Conservation (phyloP, 345 rosid species). For the Erodium maritimum region DNA sequence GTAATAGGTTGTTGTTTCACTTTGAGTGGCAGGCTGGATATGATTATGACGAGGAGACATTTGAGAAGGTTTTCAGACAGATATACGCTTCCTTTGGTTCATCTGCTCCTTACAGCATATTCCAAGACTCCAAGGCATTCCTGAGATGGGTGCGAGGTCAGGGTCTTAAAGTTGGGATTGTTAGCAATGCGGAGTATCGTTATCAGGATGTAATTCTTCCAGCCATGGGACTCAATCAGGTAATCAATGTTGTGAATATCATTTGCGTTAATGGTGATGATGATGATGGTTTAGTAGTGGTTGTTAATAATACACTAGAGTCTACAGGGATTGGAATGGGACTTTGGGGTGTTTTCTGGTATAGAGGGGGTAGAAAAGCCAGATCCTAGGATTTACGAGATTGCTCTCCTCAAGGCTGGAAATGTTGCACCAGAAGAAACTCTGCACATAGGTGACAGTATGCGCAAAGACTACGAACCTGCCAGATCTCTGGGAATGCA, state of each 20-base stretch:
- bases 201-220: conserved; percentile 88
- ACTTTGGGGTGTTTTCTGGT: conserved; percentile 93
- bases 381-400: conserved; percentile 54
- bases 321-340: conserved; percentile 93
- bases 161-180: conserved; percentile 62
- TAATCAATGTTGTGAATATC: conserved; percentile 18
- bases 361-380: conserved; percentile 92
- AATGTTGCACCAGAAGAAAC: conserved; percentile 54
- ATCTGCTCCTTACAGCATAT: conserved; percentile 73
- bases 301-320: too few relatives aligned
- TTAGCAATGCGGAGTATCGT: conserved; percentile 83
- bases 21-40: conserved; percentile 68
- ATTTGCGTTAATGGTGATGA: too few relatives aligned
- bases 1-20: too few relatives aligned
- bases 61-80: conserved; percentile 72
- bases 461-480: conserved; percentile 77
- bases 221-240: conserved; percentile 70
- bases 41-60: conserved; percentile 83
- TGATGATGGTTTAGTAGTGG: too few relatives aligned
- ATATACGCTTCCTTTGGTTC: conserved; percentile 92
- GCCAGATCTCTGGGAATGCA: conserved; percentile 87
- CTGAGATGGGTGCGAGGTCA: conserved; percentile 68
- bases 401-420: conserved; percentile 75
- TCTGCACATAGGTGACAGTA: conserved; percentile 85
- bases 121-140: conserved; percentile 73